Conservation (phyloP, 2,329 filamentous ascomycete species). For the Xylaria sp. region DNA sequence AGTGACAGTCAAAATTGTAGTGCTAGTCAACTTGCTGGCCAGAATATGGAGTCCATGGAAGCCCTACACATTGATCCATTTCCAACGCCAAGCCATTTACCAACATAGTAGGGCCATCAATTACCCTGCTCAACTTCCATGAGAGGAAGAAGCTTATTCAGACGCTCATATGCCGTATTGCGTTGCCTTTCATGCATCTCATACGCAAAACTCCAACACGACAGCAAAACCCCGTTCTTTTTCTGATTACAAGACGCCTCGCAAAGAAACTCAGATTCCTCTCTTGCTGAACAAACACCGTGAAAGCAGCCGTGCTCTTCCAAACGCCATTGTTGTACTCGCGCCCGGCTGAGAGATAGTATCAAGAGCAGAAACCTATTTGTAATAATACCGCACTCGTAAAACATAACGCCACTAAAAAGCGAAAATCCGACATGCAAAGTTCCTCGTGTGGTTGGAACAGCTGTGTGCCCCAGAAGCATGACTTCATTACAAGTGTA, state of each 20-base stretch:
- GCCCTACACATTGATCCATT: slow-evolving; percentile 20
- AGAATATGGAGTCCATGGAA: slow-evolving; percentile 7
- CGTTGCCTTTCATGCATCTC: slow-evolving; percentile 24
- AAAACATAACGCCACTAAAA: slow-evolving; percentile 34
- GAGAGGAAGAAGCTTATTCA: not conserved
- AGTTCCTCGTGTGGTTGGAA: slow-evolving; percentile 41
- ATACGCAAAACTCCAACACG: slow-evolving; percentile 17
- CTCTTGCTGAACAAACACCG: slow-evolving; percentile 19
- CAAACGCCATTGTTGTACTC: slow-evolving; percentile 34
- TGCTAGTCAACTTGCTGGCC: slow-evolving; percentile 21
- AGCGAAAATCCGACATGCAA: slow-evolving; percentile 38
- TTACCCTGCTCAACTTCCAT: slow-evolving; percentile 13
- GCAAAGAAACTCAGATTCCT: slow-evolving; percentile 12
- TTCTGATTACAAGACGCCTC: slow-evolving; percentile 30
- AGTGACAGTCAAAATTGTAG: slow-evolving; percentile 21
- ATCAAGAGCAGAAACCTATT: slow-evolving; percentile 13
- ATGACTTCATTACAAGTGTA: slow-evolving; percentile 37
- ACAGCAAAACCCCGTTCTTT: slow-evolving; percentile 15
- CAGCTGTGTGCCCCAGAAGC: slow-evolving; percentile 32
- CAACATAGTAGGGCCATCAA: slow-evolving; percentile 19
- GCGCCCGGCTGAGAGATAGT: slow-evolving; percentile 23
- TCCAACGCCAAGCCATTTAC: slow-evolving; percentile 32
- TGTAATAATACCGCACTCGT: slow-evolving; percentile 19
- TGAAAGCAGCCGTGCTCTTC: slow-evolving; percentile 23
- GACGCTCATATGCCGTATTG: slow-evolving; percentile 25